A percentile compares a stretch with the other conserved stretches of the same genome.
These are phyloP conservation scores for Pythium aristosporum DNA, from an alignment of 352 stramenopile genomes.

Conservation along the genomic window DNA sequence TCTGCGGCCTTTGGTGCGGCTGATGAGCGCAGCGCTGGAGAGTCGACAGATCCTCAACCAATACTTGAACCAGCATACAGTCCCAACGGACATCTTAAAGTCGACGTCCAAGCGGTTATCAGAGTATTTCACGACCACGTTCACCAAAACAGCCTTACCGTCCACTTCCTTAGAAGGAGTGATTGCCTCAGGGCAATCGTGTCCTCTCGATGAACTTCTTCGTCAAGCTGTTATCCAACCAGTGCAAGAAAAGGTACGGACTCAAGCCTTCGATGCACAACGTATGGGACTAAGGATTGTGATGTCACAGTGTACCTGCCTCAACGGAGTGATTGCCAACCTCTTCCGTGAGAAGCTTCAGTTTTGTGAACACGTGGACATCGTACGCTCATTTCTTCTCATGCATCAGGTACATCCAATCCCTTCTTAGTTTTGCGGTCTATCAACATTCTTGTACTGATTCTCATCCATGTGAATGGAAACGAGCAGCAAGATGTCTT, in stretches of 20 bases:
- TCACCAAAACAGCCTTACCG: not conserved
- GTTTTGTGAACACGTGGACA: conserved; percentile 51
- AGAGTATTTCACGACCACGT: conserved; percentile 9
- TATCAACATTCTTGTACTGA: not conserved
- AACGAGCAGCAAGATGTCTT: conserved; percentile 67
- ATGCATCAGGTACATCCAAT: conserved; percentile 57
- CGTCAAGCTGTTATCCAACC: conserved; percentile 8
- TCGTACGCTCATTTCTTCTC: conserved; percentile 60
- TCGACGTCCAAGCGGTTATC: not conserved
- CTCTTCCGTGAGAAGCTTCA: conserved; percentile 53
- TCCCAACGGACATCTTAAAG: conserved; percentile 7
- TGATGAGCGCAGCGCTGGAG: conserved; percentile 48
- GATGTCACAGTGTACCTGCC: conserved; percentile 38
- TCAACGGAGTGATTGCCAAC: conserved; percentile 50
- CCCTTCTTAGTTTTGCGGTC: not conserved
- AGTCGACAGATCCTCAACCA: conserved; percentile 68
- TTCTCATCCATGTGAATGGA: not conserved
- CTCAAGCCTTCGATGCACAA: conserved; percentile 27
- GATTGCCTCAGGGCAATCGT: not conserved
- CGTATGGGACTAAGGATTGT: not conserved
- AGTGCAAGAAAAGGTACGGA: conserved; percentile 32
- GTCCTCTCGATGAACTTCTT: conserved; percentile 12
- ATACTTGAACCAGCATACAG: conserved; percentile 43
- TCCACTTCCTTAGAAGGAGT: not conserved
- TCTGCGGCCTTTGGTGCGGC: conserved; percentile 29